These are phyloP conservation scores for Leptographium galeiforme DNA, from an alignment of 2,329 filamentous ascomycete genomes.

Conservation along the genomic window DNA sequence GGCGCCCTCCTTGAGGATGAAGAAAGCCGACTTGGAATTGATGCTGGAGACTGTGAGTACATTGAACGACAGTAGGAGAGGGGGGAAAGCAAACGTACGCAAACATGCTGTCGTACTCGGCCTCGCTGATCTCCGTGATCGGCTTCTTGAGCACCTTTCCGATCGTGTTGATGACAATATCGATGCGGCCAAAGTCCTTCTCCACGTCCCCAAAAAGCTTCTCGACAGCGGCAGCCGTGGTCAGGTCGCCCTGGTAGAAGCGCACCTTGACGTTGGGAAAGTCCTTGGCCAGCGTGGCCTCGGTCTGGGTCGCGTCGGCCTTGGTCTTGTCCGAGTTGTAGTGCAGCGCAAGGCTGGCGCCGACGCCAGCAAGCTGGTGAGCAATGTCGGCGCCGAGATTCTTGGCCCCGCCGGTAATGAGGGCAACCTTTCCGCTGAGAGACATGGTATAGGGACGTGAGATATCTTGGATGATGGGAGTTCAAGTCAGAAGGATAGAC, in stretches of 20 bases:
- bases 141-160: slow-evolving; percentile 35
- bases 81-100: slow-evolving; percentile 17
- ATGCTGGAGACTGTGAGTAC: slow-evolving; percentile 16
- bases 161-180: slow-evolving; percentile 37
- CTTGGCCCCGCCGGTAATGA: slow-evolving; percentile 28
- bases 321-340: slow-evolving; percentile 27
- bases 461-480: no score
- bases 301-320: slow-evolving; percentile 21
- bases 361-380: slow-evolving; percentile 20
- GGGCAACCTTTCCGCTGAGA: slow-evolving; percentile 23
- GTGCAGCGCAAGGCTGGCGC: slow-evolving; percentile 18
- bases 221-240: slow-evolving; percentile 23
- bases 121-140: slow-evolving; percentile 27
- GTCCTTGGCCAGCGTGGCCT: slow-evolving; percentile 20
- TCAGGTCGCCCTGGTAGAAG: slow-evolving; percentile 30
- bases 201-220: slow-evolving; percentile 25
- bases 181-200: slow-evolving; percentile 28
- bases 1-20: slow-evolving; percentile 29
- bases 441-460: slow-evolving; percentile 7
- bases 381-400: slow-evolving; percentile 27
- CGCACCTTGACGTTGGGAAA: slow-evolving; percentile 20
- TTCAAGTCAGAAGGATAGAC: no score
- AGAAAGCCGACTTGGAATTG: slow-evolving; percentile 32
- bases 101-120: slow-evolving; percentile 34
- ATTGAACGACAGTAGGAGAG: background rate